These are phyloP conservation scores for Eimeria falciformis DNA, from an alignment of 169 alveolate genomes.

Conservation along the genomic window DNA sequence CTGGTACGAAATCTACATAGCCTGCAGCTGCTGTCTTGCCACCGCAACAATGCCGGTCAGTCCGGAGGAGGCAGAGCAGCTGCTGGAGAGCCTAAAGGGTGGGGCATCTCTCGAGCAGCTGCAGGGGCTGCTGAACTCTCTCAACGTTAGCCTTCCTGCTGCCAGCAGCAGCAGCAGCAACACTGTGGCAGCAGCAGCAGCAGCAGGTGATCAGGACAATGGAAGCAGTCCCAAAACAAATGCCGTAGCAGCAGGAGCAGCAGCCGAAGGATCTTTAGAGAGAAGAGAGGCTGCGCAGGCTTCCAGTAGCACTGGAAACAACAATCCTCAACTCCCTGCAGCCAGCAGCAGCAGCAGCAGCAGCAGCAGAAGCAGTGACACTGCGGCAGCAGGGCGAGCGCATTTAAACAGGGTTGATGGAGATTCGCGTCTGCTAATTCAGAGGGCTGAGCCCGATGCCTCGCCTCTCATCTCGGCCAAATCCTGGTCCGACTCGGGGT, in stretches of 20 bases:
- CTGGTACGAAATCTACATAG: too few relatives aligned
- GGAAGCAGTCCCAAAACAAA: background rate
- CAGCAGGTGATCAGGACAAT: background rate
- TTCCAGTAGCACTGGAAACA: background rate
- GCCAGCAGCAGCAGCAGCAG: conserved; percentile 49
- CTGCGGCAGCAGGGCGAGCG: conserved; percentile 47
- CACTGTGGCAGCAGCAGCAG: conserved; percentile 20
- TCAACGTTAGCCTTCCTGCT: background rate
- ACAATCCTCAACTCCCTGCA: background rate
- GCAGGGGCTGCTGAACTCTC: background rate
- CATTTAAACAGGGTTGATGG: background rate
- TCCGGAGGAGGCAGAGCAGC: conserved; percentile 20
- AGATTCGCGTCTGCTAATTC: background rate
- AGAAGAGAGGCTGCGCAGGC: background rate
- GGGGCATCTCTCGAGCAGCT: conserved; percentile 38
- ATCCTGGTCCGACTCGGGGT: conserved; percentile 12
- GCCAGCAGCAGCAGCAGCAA: conserved; percentile 43
- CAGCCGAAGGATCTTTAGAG: conserved; percentile 3
- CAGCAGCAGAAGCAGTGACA: background rate
- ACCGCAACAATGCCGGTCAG: conserved; percentile 12
- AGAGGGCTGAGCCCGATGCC: conserved; percentile 10
- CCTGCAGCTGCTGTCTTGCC: conserved; percentile 16
- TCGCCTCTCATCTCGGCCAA: conserved; percentile 17
- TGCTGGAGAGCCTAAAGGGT: conserved; percentile 13
- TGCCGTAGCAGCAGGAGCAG: background rate